Conservation (phyloP, 257 asterid genomes). For the Forsythia suspensa region DNA sequence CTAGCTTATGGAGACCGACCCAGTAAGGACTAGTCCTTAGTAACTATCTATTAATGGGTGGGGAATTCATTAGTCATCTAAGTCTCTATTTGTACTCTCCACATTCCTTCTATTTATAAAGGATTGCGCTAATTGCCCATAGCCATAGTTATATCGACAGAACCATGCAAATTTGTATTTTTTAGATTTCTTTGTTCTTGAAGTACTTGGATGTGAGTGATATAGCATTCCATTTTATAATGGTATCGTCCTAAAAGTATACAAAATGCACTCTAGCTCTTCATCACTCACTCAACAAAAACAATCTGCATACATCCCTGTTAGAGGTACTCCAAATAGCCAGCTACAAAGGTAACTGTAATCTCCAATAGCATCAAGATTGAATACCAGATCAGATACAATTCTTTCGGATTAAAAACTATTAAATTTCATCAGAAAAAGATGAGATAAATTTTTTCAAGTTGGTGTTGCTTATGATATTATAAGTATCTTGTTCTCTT, state of each 20-base stretch:
- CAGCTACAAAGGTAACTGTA: neutral
- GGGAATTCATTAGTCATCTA: neutral
- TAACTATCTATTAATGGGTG: neutral
- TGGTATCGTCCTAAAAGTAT: neutral
- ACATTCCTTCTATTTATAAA: neutral
- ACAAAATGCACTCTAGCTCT: neutral
- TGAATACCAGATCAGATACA: neutral
- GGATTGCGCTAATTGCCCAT: neutral
- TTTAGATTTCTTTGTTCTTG: neutral
- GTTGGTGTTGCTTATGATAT: neutral
- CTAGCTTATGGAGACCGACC: neutral
- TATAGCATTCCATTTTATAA: neutral
- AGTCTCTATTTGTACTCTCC: neutral
- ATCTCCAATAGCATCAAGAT: neutral
- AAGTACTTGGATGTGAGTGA: neutral
- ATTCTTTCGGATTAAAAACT: neutral
- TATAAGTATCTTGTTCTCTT: neutral
- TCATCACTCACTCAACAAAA: neutral
- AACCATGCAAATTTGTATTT: neutral
- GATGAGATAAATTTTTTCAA: neutral
- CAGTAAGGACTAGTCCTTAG: neutral
- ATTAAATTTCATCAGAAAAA: neutral
- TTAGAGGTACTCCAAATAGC: neutral
- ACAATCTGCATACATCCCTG: neutral
- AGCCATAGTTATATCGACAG: neutral